Evolutionary conservation across 768 basidiomycete genomes (phyloP).

Genomic region (Rhodosporidiobolus odoratus): DNA sequence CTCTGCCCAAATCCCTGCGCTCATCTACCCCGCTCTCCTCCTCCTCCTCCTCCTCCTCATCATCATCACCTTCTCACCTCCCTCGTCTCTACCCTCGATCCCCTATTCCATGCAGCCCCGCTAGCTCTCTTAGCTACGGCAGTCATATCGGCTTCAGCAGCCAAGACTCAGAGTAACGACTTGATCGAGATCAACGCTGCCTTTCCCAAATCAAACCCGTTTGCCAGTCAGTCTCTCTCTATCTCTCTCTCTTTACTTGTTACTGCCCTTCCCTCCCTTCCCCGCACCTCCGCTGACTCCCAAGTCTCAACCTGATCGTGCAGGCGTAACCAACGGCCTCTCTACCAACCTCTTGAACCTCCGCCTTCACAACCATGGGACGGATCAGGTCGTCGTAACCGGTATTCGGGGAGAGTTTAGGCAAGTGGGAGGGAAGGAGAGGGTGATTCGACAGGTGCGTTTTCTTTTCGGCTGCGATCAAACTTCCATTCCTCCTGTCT

Average conservation of each 20-base stretch:
- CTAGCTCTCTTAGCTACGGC: too few species aligned
- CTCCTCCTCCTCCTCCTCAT: background rate
- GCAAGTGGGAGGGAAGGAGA: conserved; percentile 3
- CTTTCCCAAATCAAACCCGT: conserved; percentile 12
- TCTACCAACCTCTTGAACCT: background rate
- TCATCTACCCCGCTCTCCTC: background rate
- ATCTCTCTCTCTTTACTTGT: background rate
- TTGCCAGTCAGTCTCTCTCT: conserved; percentile 3
- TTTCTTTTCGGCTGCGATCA: too few species aligned
- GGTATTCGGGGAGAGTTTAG: conserved; percentile 7
- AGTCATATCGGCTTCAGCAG: too few species aligned
- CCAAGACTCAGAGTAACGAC: too few species aligned
- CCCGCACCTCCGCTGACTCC: background rate
- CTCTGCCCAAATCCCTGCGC: background rate
- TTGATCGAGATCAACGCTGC: background rate
- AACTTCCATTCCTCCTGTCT: background rate
- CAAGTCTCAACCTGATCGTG: background rate
- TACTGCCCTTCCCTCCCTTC: background rate
- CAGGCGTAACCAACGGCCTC: conserved; percentile 19
- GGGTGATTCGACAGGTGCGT: conserved; percentile 5
- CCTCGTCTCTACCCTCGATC: too few species aligned
- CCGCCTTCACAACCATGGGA: conserved; percentile 10
- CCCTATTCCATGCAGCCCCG: too few species aligned
- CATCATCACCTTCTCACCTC: too few species aligned
- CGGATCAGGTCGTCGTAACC: background rate